These are phyloP conservation scores for Candida hispaniensis DNA, from an alignment of 805 yeast genomes.

Conservation along the genomic window DNA sequence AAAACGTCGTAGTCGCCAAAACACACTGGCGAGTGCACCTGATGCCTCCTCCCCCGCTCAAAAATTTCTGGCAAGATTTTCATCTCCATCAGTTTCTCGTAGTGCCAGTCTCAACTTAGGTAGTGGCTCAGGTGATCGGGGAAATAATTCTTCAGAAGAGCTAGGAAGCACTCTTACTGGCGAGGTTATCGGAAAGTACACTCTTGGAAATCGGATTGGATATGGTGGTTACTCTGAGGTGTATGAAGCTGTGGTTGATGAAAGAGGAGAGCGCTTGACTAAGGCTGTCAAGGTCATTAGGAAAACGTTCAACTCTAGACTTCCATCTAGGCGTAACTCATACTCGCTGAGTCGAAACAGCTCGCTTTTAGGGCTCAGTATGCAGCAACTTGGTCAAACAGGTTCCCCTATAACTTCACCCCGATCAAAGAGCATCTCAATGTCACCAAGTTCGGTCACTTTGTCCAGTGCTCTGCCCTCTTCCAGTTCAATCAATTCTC, in stretches of 20 bases:
- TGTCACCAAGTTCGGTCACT: too few relatives aligned
- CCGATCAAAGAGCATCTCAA: conserved; percentile 4
- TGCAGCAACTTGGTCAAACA: conserved; percentile 19
- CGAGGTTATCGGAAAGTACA: conserved; percentile 48
- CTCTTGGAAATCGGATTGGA: conserved; percentile 65
- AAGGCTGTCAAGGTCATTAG: conserved; percentile 52
- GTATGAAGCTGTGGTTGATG: conserved; percentile 45
- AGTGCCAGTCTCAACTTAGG: conserved; percentile 9
- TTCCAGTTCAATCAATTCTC: too few relatives aligned
- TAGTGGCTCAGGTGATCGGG: conserved; percentile 1
- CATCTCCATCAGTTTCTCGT: conserved; percentile 14
- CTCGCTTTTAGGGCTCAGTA: neutral
- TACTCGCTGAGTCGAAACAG: too few relatives aligned
- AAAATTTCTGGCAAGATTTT: conserved; percentile 14
- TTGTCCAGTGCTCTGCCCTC: too few relatives aligned
- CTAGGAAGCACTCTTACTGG: conserved; percentile 35
- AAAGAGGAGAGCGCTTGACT: conserved; percentile 24
- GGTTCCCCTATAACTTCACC: conserved; percentile 18
- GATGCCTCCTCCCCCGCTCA: conserved; percentile 11
- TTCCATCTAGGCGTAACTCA: too few relatives aligned
- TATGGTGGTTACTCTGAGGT: conserved; percentile 87
- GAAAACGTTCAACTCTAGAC: too few relatives aligned
- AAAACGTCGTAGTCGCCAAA: conserved; percentile 12
- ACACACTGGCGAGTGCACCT: conserved; percentile 9
- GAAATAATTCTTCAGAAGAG: conserved; percentile 2